Conservation (phyloP, 495 filamentous ascomycete genomes). For the Penicillium lagena region DNA sequence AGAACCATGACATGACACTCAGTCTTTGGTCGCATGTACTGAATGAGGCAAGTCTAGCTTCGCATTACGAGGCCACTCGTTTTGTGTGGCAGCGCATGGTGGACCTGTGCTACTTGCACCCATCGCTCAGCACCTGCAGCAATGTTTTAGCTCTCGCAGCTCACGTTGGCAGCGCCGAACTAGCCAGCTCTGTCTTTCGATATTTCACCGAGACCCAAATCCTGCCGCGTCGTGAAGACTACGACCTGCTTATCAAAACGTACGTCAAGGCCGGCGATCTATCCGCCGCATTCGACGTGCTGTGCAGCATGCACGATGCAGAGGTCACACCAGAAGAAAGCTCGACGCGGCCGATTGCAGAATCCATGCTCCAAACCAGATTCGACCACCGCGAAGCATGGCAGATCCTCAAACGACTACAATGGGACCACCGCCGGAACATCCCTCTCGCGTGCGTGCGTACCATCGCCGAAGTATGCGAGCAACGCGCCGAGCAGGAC, state of each 20-base stretch:
- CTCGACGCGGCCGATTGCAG: conserved; percentile 53
- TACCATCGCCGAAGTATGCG: conserved; percentile 26
- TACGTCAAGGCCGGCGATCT: conserved; percentile 54
- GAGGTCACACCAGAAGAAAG: conserved; percentile 43
- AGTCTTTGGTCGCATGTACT: conserved; percentile 65
- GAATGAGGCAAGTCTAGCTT: conserved; percentile 51
- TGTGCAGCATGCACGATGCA: conserved; percentile 62
- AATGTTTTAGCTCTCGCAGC: conserved; percentile 66
- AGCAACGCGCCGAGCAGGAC: conserved; percentile 17
- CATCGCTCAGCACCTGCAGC: conserved; percentile 55
- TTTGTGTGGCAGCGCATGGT: conserved; percentile 60
- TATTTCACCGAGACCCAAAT: conserved; percentile 41
- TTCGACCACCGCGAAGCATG: conserved; percentile 38
- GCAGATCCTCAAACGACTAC: conserved; percentile 46
- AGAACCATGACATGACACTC: conserved; percentile 38
- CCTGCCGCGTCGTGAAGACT: conserved; percentile 56
- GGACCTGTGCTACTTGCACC: conserved; percentile 52
- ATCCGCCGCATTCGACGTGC: conserved; percentile 48
- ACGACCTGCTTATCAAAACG: conserved; percentile 66
- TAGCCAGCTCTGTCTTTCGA: conserved; percentile 40
- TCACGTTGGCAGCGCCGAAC: conserved; percentile 51
- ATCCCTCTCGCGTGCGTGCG: conserved; percentile 29
- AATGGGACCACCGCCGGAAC: conserved; percentile 10
- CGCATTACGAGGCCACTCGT: conserved; percentile 44
- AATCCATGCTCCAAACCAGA: conserved; percentile 27